A percentile compares a stretch with the other conserved stretches of the same genome.
Conservation (phyloP, 139 green algal genomes). For the Coelastrella sp. region DNA sequence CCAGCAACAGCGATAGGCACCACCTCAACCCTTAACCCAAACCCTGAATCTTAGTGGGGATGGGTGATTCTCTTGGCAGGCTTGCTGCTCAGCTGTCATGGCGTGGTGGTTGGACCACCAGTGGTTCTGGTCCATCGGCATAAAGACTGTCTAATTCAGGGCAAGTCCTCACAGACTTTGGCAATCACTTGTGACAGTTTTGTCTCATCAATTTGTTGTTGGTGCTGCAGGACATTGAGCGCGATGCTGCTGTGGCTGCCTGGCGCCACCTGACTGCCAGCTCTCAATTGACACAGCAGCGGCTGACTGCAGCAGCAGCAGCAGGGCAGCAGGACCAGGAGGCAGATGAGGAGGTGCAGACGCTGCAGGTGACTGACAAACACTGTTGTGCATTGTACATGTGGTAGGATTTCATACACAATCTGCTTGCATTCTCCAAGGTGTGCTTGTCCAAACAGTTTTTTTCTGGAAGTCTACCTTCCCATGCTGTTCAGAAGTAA, state of each 20-base stretch:
- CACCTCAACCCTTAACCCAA: no score
- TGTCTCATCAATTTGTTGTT: neutral
- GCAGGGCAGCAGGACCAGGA: neutral
- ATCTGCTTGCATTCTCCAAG: neutral
- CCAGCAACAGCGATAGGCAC: no score
- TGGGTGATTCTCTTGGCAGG: neutral
- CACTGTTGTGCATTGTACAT: neutral
- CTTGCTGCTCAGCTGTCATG: neutral
- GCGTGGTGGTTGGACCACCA: neutral
- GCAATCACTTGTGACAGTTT: neutral
- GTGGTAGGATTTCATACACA: neutral
- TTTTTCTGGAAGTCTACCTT: neutral
- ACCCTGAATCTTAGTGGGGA: neutral
- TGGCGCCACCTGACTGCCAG: constrained; percentile 14
- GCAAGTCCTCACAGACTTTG: no score
- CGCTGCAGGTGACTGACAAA: neutral
- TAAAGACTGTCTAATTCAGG: neutral
- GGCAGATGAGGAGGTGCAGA: neutral
- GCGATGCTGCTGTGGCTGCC: constrained; percentile 9
- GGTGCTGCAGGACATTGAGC: constrained; percentile 29
- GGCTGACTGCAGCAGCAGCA: constrained; percentile 7
- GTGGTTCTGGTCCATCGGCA: neutral
- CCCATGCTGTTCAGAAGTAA: neutral
- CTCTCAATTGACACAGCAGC: neutral
- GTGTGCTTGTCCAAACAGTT: neutral